Evolutionary conservation across 2,329 filamentous ascomycete species (phyloP).

Genomic region (Penicillium sp.): DNA sequence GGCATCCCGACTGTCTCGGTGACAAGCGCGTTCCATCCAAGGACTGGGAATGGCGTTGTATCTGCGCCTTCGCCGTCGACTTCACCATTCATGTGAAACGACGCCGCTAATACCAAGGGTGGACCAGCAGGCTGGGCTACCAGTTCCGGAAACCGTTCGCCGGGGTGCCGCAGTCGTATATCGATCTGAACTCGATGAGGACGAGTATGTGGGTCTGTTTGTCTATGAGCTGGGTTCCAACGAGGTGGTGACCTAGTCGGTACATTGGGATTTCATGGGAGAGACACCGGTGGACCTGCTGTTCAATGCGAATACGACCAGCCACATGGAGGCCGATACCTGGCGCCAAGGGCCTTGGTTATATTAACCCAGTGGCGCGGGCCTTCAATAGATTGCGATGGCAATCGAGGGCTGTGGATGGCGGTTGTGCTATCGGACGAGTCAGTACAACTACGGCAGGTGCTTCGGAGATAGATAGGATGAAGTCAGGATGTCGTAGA

Average conservation of each 20-base stretch:
- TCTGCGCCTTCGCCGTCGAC: constrained; percentile 56
- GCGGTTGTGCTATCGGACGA: not conserved
- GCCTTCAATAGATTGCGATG: constrained; percentile 24
- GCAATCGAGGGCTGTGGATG: no score
- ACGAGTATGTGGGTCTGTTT: constrained; percentile 54
- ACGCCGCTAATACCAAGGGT: constrained; percentile 52
- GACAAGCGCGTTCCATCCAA: constrained; percentile 32
- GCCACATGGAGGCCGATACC: constrained; percentile 45
- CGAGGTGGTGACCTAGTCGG: constrained; percentile 21
- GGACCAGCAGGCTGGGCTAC: constrained; percentile 52
- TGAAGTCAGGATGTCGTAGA: no score
- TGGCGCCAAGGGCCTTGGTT: constrained; percentile 42
- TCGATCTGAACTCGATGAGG: constrained; percentile 49
- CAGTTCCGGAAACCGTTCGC: constrained; percentile 37
- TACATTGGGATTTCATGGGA: constrained; percentile 49
- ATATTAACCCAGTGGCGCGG: constrained; percentile 28
- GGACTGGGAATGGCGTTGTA: constrained; percentile 54
- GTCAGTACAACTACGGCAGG: not conserved
- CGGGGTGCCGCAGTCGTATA: constrained; percentile 43
- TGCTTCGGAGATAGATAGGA: no score
- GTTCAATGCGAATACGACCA: constrained; percentile 50
- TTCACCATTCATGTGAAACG: constrained; percentile 55
- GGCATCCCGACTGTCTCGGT: constrained; percentile 49
- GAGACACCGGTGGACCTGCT: constrained; percentile 48
- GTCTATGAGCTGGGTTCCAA: constrained; percentile 50